Percentiles rank a stretch among this genome's conserved stretches.
phyloP scores from a whole-genome alignment of 331 rosid genomes.

The Cydonia oblonga region DNA sequence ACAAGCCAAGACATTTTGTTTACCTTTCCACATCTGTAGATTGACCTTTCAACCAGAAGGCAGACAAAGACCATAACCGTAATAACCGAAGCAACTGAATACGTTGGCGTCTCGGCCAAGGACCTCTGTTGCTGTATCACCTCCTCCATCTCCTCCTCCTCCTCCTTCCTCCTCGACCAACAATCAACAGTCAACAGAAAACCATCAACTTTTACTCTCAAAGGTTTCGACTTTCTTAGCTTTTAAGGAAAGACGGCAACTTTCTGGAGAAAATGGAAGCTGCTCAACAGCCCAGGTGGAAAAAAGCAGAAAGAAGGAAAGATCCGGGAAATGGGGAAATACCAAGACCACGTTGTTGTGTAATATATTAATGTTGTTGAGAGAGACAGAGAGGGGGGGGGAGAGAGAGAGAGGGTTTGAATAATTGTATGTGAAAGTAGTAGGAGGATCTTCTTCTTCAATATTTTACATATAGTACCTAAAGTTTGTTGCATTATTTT shows the following conservation, averaged over 20 bases:
- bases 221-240: neutral
- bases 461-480: neutral
- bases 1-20: neutral
- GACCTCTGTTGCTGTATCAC: constrained; percentile 45
- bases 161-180: neutral
- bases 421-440: neutral
- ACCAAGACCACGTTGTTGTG: neutral
- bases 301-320: neutral
- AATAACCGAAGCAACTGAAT: constrained; percentile 82
- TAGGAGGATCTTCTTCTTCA: constrained; percentile 1
- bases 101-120: constrained; percentile 86
- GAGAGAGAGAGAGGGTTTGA: constrained; percentile 12
- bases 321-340: constrained; percentile 26
- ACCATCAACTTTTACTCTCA: neutral
- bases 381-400: constrained; percentile 22
- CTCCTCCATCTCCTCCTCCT: constrained; percentile 33
- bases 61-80: constrained; percentile 82
- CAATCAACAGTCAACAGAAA: neutral
- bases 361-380: neutral
- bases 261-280: constrained; percentile 1
- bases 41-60: constrained; percentile 70
- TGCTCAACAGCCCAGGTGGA: neutral
- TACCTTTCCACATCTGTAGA: constrained; percentile 76
- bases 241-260: neutral
- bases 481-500: constrained; percentile 1